phyloP scores from a whole-genome alignment of 208 protist species.

The Trypanosoma avium region DNA sequence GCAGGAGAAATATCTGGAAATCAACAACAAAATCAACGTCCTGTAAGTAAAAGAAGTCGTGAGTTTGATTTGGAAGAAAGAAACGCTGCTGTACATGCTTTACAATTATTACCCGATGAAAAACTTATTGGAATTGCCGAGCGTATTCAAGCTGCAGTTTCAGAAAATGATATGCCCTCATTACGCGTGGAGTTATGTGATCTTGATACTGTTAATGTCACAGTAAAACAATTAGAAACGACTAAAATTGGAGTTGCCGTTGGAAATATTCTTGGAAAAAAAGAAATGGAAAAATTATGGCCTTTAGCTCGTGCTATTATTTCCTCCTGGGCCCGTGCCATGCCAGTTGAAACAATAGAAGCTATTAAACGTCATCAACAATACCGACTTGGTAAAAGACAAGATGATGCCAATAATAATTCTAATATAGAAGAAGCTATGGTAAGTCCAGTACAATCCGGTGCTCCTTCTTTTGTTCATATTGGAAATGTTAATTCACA shows the following conservation, averaged over 20 bases:
- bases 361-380: conserved; percentile 56
- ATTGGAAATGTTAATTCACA: too few relatives aligned
- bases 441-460: conserved; percentile 9
- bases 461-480: conserved; percentile 17
- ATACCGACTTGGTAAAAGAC: conserved; percentile 17
- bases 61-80: conserved; percentile 13
- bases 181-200: conserved; percentile 49
- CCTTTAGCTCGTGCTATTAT: conserved; percentile 66
- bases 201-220: conserved; percentile 62
- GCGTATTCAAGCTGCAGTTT: conserved; percentile 44
- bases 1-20: conserved; percentile 23
- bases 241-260: conserved; percentile 81
- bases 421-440: neutral
- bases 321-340: conserved; percentile 64
- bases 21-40: conserved; percentile 10
- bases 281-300: conserved; percentile 53
- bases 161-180: conserved; percentile 30
- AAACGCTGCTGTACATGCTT: neutral
- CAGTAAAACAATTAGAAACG: conserved; percentile 47
- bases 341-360: conserved; percentile 58
- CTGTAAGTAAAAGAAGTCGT: conserved; percentile 29
- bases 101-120: conserved; percentile 22
- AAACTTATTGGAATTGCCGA: conserved; percentile 46
- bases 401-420: conserved; percentile 22
- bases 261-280: conserved; percentile 47